Evolutionary conservation across 2,329 filamentous ascomycete species (phyloP).

Genomic region (Tolypocladium inflatum): DNA sequence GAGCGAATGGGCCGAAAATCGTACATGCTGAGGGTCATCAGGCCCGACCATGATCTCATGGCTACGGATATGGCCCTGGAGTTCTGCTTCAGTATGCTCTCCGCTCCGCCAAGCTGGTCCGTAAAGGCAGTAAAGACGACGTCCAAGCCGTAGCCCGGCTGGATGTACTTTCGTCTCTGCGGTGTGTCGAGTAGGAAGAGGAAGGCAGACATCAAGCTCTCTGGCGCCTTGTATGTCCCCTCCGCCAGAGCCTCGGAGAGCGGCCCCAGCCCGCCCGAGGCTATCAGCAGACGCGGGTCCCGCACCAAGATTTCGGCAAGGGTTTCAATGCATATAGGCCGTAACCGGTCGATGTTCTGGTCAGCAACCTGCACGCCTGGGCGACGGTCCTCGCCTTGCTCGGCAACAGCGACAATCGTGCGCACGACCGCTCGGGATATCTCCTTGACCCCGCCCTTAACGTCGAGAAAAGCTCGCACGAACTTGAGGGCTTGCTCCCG

Average conservation of each 20-base stretch:
- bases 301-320: conserved; percentile 84
- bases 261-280: conserved; percentile 74
- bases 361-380: conserved; percentile 58
- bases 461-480: conserved; percentile 86
- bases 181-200: conserved; percentile 84
- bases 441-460: conserved; percentile 84
- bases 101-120: conserved; percentile 58
- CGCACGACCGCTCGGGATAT: conserved; percentile 80
- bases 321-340: conserved; percentile 87
- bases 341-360: conserved; percentile 72
- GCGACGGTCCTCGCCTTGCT: conserved; percentile 80
- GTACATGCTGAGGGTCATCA: conserved; percentile 82
- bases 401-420: conserved; percentile 83
- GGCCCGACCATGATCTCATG: conserved; percentile 85
- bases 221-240: conserved; percentile 84
- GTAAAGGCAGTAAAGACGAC: conserved; percentile 88
- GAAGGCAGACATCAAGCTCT: conserved; percentile 80
- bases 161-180: conserved; percentile 68
- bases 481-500: conserved; percentile 96
- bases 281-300: conserved; percentile 71
- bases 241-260: conserved; percentile 89
- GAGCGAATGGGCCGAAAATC: conserved; percentile 78
- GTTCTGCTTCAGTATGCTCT: conserved; percentile 66
- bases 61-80: conserved; percentile 87
- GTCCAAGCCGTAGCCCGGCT: conserved; percentile 82